Evolutionary conservation across 2,329 filamentous ascomycete genomes (phyloP), one percentile per base, ranked within the genome.

Genomic region (Stachybotrys chlorohalonatus): DNA sequence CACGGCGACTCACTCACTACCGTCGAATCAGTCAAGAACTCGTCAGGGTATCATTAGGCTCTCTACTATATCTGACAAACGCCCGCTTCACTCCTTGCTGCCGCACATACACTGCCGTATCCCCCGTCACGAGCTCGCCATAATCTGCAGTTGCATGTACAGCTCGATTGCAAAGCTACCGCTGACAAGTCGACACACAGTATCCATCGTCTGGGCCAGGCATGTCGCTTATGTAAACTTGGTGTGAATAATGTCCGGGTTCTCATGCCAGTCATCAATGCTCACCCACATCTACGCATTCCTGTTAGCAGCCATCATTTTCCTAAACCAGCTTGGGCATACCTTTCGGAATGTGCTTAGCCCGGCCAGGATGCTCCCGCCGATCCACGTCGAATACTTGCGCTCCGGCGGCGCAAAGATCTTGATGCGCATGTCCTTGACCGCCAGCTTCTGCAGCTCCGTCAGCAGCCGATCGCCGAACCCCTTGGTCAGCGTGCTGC

Each of bases 351-450:
- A 99, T 54, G 94, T 99, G 77, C 93, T 97, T 72, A 99, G 75
- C 7, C 94, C 93, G 39, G 94, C 94, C 61, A 99, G 77, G 73
- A 99, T 99, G 71, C 94, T 96, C 54, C 94, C 94, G 60, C 94
- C 94, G 63, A 97, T 97, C 94, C 94, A 99, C 36, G 94, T 99
- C 58, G 91, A 96, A 77, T 97, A 99, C 74, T 97, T 96, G 62
- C 94, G 83, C 78, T 99, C 94, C 6, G 94, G 93, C 54, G 94
- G 94, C 53, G 94, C 94, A 75, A 95, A 96, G 68, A 99, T 99
- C 80, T 96, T 96, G 77, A 99, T 97, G 66, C 92, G 85, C 93
- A 96, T 99, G 70, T 99, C 94, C 79, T 96, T 96, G 63, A 97
- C 91, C 11, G 94, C 94, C 64, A 97, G 77, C 69, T 87, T 82